Conservation (phyloP, 108 stramenopile species). For the Fragilaria crotonensis region DNA sequence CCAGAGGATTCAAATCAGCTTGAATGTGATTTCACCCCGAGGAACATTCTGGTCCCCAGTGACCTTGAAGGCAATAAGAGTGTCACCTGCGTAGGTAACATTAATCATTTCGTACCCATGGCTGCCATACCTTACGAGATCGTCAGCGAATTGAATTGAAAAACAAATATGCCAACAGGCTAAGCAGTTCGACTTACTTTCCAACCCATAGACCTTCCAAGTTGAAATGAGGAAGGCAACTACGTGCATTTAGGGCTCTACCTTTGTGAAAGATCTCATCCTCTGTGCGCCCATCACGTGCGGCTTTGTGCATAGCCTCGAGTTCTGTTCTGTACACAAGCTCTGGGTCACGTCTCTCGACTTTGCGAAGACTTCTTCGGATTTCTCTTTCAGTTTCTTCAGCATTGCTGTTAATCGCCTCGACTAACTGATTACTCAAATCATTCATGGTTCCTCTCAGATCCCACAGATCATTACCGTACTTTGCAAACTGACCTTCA, state of each 20-base stretch:
- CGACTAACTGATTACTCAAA: conserved; percentile 22
- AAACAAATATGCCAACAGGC: neutral
- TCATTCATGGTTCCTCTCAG: conserved; percentile 25
- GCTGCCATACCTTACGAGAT: conserved; percentile 47
- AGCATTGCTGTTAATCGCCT: conserved; percentile 9
- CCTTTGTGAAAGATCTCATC: conserved; percentile 34
- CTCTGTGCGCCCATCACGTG: conserved; percentile 17
- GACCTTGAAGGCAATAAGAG: conserved; percentile 69
- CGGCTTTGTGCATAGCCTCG: conserved; percentile 26
- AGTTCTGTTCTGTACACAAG: conserved; percentile 37
- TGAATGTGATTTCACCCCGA: conserved; percentile 68
- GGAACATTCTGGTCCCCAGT: conserved; percentile 77
- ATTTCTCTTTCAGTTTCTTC: conserved; percentile 3
- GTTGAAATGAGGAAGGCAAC: conserved; percentile 58
- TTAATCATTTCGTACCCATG: conserved; percentile 64
- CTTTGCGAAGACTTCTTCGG: conserved; percentile 27
- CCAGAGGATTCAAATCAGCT: conserved; percentile 37
- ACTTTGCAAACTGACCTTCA: conserved; percentile 26
- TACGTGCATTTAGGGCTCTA: conserved; percentile 37
- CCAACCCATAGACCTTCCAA: conserved; percentile 82
- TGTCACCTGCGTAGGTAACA: conserved; percentile 72
- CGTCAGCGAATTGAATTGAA: neutral
- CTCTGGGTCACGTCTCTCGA: conserved; percentile 42
- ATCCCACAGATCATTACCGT: conserved; percentile 51
- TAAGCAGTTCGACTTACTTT: conserved; percentile 44